Base-by-base conservation (phyloP, 2,329 filamentous ascomycete genomes). In the Lachnellula subtilissima region DNA sequence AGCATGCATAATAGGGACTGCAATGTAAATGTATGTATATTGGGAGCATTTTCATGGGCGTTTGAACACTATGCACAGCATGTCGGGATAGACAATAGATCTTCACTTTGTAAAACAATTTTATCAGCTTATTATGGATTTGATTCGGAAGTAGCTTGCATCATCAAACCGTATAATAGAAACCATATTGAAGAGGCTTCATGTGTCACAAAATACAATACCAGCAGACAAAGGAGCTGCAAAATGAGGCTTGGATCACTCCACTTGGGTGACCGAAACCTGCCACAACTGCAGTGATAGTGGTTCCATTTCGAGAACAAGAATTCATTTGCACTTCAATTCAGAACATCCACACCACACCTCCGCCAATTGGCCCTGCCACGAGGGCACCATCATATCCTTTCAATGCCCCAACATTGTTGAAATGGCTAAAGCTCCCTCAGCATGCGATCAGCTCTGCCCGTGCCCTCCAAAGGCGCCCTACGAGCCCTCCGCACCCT, bases 401-500 rank as follows among this genome's bases (percentile, higher is more conserved):
- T 8, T 35, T 48, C 22, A 19, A 35, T 48, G n/a, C 23, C n/a
- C 23, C 28, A 39, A 39, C 43, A 25, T 49, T 53, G 46, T 55
- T 61, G 57, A 54, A 39, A 66, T 67, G 64, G 64, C 65, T 40
- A 53, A 32, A 37, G 45, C 25, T 54, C 51, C 50, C 39, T 49
- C 54, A 53, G 54, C 47, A 69, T 69, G 67, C 65, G 66, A 39
- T 58, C 75, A 54, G 72, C 73, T 50, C 71, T 76, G 55, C 77
- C 77, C 56, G 75, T 80, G 54, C 80, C 79, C 48, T 82, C 81
- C 39, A 78, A 79, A 70, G 77, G 78, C 57, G 79, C 77, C 56
- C 74, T 83, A 61, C 76, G 79, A 68, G 76, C 79, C 56, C 76
- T 84, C 37, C 78, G 79, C 58, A 77, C 79, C 60, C 74, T 83